Base-by-base conservation (phyloP, 805 yeast genomes). In the Candida orba region DNA sequence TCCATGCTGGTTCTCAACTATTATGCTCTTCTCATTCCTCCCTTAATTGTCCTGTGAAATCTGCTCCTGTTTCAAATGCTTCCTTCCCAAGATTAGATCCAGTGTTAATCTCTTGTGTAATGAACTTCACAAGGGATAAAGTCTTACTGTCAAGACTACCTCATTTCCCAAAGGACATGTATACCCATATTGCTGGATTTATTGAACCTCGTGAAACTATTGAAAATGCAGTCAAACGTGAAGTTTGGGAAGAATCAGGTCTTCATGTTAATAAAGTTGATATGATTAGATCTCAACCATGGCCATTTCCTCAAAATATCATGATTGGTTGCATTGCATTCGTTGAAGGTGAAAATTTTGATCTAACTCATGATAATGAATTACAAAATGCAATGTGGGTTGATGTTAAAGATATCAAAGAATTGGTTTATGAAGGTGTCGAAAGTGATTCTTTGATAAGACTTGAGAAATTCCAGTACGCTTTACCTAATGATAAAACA, bases 271-370 rank as follows among this genome's bases (percentile, higher is more conserved):
- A 67, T 13, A 61, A 73, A 4, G 85, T 91, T 18, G 60, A 71
- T 37, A 72, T 90, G 42, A 68, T 82, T 27, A 69, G 79, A 52
- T 77, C 93, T 10, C 98, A 91, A 66, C 98, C 98, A 6, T 91
- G 98, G 98, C 98, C 98, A n/a, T 91, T 79, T 63, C 98, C 98
- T 1, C 87, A 85, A 1, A 88, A 83, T 59, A 67, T 91, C 52
- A 91, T 91, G 98, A 73, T 91, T 51, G 98, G 97, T 7, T 90
- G 97, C 63, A 65, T 78, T 27, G 93, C 87, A 8, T 80, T 80
- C 3, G 77, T 79, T 51, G 75, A 81, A 45, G 82, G 82, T 6
- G 64, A 57, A 5, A 78, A 78, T 51, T 79, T 86, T 49, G 68
- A 79, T 56, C 67, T 85, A 43, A 82, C 77, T 9, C 85, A 88